phyloP scores from a whole-genome alignment of 495 filamentous ascomycete genomes.

The Thermothielavioides terrestris region DNA sequence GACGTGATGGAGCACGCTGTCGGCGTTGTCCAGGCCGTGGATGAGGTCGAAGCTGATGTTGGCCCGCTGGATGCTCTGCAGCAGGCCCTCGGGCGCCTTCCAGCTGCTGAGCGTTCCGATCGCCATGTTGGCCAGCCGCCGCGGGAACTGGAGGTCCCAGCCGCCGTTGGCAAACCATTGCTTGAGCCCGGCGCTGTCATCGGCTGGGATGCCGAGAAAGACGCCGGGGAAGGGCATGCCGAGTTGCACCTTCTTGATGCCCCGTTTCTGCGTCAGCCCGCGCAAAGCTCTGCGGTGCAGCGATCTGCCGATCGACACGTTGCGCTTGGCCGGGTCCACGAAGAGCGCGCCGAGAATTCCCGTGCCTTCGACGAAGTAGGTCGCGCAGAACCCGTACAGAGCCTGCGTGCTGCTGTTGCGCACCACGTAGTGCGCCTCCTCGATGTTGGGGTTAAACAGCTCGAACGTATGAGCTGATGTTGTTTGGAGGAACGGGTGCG shows the following conservation, averaged over 20 bases:
- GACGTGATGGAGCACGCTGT: conserved; percentile 65
- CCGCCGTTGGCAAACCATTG: conserved; percentile 46
- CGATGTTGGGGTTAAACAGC: conserved; percentile 54
- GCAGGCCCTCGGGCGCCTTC: conserved; percentile 64
- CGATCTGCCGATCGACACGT: conserved; percentile 77
- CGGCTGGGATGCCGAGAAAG: conserved; percentile 66
- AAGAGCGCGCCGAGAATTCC: conserved; percentile 77
- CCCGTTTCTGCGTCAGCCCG: conserved; percentile 51
- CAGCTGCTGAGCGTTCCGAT: conserved; percentile 60
- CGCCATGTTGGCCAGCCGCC: conserved; percentile 51
- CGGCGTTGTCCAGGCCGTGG: conserved; percentile 69
- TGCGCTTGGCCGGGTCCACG: conserved; percentile 73
- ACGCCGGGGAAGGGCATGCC: conserved; percentile 70
- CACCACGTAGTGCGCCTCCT: conserved; percentile 81
- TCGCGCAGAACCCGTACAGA: conserved; percentile 81
- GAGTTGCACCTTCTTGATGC: conserved; percentile 66
- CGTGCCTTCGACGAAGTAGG: conserved; percentile 65
- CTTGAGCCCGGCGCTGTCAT: conserved; percentile 41
- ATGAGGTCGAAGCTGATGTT: conserved; percentile 69
- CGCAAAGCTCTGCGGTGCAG: conserved; percentile 75
- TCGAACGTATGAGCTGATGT: conserved; percentile 71
- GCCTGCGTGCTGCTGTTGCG: conserved; percentile 83
- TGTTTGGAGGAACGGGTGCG: conserved; percentile 52
- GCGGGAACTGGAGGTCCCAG: conserved; percentile 42
- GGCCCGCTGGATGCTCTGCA: conserved; percentile 59